Evolutionary conservation across 2,329 filamentous ascomycete genomes (phyloP).

Genomic region (Bisporella sp.): DNA sequence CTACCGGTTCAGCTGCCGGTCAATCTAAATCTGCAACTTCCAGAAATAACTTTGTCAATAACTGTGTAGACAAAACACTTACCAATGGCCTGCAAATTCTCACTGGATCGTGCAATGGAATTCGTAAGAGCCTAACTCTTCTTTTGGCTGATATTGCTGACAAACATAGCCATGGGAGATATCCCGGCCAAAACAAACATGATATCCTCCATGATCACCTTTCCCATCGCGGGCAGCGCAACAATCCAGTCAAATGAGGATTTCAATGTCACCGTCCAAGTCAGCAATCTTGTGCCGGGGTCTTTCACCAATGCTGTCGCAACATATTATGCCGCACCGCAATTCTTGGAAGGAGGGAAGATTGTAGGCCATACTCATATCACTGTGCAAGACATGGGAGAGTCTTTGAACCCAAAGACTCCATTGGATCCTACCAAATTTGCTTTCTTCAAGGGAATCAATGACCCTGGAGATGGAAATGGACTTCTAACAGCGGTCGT

Average conservation of each 20-base stretch:
- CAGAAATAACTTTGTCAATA: conserved; percentile 24
- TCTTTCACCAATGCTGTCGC: conserved; percentile 32
- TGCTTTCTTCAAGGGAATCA: conserved; percentile 37
- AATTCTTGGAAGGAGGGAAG: conserved; percentile 27
- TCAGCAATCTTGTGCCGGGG: conserved; percentile 29
- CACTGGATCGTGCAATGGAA: conserved; percentile 51
- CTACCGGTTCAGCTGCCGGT: conserved; percentile 10
- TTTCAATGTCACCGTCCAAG: conserved; percentile 30
- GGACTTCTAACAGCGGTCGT: conserved; percentile 32
- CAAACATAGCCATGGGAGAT: conserved; percentile 24
- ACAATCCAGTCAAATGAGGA: conserved; percentile 12
- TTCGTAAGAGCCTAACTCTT: conserved; percentile 13
- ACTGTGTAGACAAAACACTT: conserved; percentile 30
- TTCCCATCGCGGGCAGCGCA: conserved; percentile 18
- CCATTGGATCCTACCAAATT: conserved; percentile 28
- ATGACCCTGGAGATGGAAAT: conserved; percentile 32
- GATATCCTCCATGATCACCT: conserved; percentile 24
- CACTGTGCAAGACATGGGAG: conserved; percentile 31
- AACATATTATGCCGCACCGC: conserved; percentile 34
- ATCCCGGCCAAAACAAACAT: conserved; percentile 26
- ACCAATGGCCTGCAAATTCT: conserved; percentile 53
- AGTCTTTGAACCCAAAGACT: conserved; percentile 23
- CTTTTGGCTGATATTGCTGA: background rate
- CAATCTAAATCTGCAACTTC: conserved; percentile 18
- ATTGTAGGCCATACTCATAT: conserved; percentile 34